These are phyloP conservation scores for Zelonia costaricensis DNA, from an alignment of 208 protist genomes.

Conservation along the genomic window DNA sequence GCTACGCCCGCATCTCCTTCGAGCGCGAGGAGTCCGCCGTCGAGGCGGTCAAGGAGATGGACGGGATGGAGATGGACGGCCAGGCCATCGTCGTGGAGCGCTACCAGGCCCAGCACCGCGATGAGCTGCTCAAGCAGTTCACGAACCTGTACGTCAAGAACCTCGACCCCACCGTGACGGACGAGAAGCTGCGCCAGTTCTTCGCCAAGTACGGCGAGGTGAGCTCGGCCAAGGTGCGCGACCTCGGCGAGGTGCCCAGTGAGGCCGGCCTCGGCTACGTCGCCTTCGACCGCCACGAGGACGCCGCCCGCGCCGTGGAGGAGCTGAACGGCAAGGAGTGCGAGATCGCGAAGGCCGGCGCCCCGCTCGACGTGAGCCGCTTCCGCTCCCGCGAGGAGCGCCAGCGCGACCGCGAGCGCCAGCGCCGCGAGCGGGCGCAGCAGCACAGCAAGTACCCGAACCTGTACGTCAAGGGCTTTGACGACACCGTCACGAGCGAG, in stretches of 20 bases:
- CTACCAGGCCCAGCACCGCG: slow-evolving; percentile 95
- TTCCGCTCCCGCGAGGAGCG: slow-evolving; percentile 97
- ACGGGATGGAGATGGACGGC: slow-evolving; percentile 85
- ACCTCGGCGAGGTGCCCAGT: slow-evolving; percentile 71
- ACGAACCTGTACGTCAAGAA: slow-evolving; percentile 99
- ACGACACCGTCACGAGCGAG: slow-evolving; percentile 96
- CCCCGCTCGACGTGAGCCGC: slow-evolving; percentile 94
- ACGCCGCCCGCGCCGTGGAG: slow-evolving; percentile 90
- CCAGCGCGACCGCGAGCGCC: slow-evolving; percentile 78
- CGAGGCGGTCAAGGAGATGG: slow-evolving; percentile 89
- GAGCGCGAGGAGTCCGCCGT: slow-evolving; percentile 93
- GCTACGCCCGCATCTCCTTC: slow-evolving; percentile 98
- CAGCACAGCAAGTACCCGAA: slow-evolving; percentile 96
- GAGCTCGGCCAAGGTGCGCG: slow-evolving; percentile 97
- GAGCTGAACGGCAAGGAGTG: slow-evolving; percentile 84
- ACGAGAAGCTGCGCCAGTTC: slow-evolving; percentile 93
- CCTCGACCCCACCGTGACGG: slow-evolving; percentile 95
- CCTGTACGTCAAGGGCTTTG: slow-evolving; percentile 99
- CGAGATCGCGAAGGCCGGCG: slow-evolving; percentile 80
- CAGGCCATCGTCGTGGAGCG: slow-evolving; percentile 95
- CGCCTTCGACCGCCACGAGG: slow-evolving; percentile 94
- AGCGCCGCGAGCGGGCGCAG: slow-evolving; percentile 91
- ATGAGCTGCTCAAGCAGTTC: slow-evolving; percentile 94
- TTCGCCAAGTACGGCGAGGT: slow-evolving; percentile 97
- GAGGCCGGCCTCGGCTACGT: slow-evolving; percentile 97